These are phyloP conservation scores for Mollisiaceae sp. DNA, from an alignment of 2,329 filamentous ascomycete genomes.

Conservation along the genomic window DNA sequence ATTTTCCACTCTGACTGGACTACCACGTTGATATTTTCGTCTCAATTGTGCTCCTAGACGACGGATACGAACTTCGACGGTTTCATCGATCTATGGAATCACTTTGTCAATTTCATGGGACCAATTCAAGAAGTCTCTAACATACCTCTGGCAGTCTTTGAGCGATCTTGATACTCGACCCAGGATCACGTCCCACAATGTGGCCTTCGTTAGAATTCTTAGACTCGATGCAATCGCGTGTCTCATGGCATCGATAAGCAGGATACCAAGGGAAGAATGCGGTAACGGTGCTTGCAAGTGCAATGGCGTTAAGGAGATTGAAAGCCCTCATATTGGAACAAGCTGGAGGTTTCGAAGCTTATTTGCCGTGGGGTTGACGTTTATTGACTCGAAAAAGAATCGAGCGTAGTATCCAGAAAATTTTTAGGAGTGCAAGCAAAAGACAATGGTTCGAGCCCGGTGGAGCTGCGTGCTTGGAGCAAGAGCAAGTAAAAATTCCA, in stretches of 20 bases:
- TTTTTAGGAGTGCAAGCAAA: background rate
- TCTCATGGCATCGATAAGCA: slow-evolving; percentile 33
- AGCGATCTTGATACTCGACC: slow-evolving; percentile 22
- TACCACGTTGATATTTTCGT: slow-evolving; percentile 36
- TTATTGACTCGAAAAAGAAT: background rate
- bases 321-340: slow-evolving; percentile 30
- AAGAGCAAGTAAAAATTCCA: background rate
- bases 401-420: background rate
- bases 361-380: background rate
- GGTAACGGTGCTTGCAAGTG: slow-evolving; percentile 27
- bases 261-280: slow-evolving; percentile 39
- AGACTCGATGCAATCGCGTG: slow-evolving; percentile 22
- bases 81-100: slow-evolving; percentile 13
- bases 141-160: slow-evolving; percentile 25
- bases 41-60: slow-evolving; percentile 31
- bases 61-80: slow-evolving; percentile 29
- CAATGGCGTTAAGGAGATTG: slow-evolving; percentile 23
- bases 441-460: background rate
- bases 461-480: background rate
- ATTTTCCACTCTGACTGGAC: slow-evolving; percentile 12
- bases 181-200: background rate
- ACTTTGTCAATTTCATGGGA: background rate
- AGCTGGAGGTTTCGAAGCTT: background rate
- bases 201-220: slow-evolving; percentile 8
- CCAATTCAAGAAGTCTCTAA: background rate